Evolutionary conservation across 2,329 filamentous ascomycete species (phyloP), one percentile per base, ranked within the genome.

Genomic region (Colletotrichum tanaceti): DNA sequence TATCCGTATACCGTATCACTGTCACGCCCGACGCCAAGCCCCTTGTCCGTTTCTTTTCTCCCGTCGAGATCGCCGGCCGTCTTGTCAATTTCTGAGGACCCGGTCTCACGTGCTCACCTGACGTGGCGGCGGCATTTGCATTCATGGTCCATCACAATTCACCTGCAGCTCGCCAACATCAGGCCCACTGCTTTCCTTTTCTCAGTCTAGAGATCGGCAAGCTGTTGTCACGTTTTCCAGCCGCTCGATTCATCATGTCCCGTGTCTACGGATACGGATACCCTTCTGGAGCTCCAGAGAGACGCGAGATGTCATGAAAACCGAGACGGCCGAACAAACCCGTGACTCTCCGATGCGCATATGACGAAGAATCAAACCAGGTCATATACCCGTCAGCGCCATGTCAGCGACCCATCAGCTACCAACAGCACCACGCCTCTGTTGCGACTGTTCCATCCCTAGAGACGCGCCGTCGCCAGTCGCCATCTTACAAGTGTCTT

Each of bases 101-200:
- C 22, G n/a, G 57, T 54, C 50, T 54, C 61, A 47, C 53, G 39
- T 58, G 39, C 35, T 46, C 64, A 41, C 53, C 59, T 52, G 53
- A 58, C 59, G 59, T 58, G 64, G 63, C 59, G 39, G 46, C 59
- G 22, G 20, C 59, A 50, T 43, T 32, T 58, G 61, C 44, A 32
- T 39, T 14, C 52, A 50, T 22, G n/a, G 11, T 38, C 43, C 18
- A 28, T 65, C 62, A 68, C n/a, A 50, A 60, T 24, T 65, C 62
- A 46, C 50, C 65, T 68, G 65, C 62, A 65, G 55, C 62, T 59
- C 55, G 55, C 55, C 65, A 46, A 54, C 49, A 65, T 46, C 18
- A 32, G 53, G 20, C 41, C 44, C 49, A 47, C 61, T 38, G 24
- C 61, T 20, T 53, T 32, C 20, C 38, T 39, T 53, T 38, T 28